Percentiles rank a stretch among this genome's conserved stretches.
Conservation (phyloP, 441 rosid species). For the Corymbia citriodora region DNA sequence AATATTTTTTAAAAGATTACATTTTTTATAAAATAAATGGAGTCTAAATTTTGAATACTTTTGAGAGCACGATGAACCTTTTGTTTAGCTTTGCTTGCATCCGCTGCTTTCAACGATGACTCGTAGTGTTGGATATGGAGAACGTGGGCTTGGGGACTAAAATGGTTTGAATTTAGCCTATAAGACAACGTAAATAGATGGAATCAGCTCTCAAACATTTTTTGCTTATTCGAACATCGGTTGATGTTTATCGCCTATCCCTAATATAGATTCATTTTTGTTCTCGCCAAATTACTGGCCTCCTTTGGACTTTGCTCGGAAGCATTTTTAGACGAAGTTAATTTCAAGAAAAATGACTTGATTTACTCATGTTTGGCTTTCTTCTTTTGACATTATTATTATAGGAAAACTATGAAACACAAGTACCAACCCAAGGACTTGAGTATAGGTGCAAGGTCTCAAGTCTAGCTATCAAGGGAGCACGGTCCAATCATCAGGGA, state of each 20-base stretch:
- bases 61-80: no score
- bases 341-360: background rate
- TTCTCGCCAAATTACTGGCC: background rate
- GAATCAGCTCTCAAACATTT: background rate
- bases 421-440: rapidly evolving
- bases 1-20: no score
- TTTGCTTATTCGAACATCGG: background rate
- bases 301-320: background rate
- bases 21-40: no score
- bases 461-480: background rate
- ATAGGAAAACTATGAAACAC: background rate
- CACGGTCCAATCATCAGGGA: background rate
- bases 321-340: background rate
- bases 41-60: background rate
- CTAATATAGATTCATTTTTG: background rate
- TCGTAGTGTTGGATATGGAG: background rate
- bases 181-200: background rate
- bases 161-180: background rate
- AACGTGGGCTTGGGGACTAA: background rate
- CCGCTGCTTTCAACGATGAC: background rate
- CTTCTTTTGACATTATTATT: background rate
- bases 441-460: background rate
- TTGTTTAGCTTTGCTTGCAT: background rate
- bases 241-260: background rate
- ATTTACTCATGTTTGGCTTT: background rate